These are phyloP conservation scores for Luvunga scandens DNA, from an alignment of 345 rosid species.

Conservation along the genomic window DNA sequence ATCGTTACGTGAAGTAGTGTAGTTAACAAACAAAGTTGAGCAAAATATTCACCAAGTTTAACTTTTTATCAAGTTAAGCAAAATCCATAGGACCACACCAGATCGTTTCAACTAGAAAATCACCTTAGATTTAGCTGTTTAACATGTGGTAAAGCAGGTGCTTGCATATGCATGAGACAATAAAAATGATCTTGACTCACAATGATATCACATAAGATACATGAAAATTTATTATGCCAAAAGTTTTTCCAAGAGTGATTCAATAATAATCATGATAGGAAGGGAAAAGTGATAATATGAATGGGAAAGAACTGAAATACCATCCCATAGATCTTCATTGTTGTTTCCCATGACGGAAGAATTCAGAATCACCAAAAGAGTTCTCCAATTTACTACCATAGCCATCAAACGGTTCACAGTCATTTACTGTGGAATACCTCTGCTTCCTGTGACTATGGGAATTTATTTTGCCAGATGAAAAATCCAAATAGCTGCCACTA, in stretches of 20 bases:
- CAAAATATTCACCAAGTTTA: neutral
- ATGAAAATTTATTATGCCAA: conserved; percentile 11
- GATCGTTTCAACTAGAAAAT: conserved; percentile 12
- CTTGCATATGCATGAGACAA: neutral
- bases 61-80: neutral
- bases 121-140: conserved; percentile 14
- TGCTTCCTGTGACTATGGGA: conserved; percentile 25
- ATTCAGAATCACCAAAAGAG: conserved; percentile 24
- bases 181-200: neutral
- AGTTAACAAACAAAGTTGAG: neutral
- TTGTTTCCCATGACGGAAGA: conserved; percentile 19
- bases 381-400: conserved; percentile 29
- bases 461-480: conserved; percentile 31
- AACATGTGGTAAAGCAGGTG: neutral
- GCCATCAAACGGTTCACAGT: conserved; percentile 27
- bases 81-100: neutral
- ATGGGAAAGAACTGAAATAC: conserved; percentile 27
- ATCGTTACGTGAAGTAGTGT: neutral
- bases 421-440: conserved; percentile 24
- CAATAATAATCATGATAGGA: neutral
- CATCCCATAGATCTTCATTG: conserved; percentile 44
- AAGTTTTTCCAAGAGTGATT: conserved; percentile 15
- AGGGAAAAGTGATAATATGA: neutral
- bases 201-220: conserved; percentile 2
- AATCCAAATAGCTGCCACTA: conserved; percentile 26